Percentiles rank a stretch among this genome's conserved stretches.
Evolutionary conservation across 805 yeast genomes (phyloP).

Genomic region (Lipomyces orientalis): DNA sequence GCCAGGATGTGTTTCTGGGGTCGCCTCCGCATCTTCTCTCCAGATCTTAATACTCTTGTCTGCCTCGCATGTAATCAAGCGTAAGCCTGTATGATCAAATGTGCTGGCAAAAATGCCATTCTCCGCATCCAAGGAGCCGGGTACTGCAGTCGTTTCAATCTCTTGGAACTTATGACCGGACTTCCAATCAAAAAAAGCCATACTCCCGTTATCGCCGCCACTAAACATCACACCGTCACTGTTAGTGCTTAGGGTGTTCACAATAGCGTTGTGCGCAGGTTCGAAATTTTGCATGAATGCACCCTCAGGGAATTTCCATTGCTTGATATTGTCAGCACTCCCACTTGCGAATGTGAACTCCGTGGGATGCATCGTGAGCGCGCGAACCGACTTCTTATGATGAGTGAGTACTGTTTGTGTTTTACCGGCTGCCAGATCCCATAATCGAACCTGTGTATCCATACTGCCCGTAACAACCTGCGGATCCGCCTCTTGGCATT

Average conservation of each 20-base stretch:
- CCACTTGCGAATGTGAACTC: conserved; percentile 81
- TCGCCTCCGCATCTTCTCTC: conserved; percentile 56
- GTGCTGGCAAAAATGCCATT: conserved; percentile 69
- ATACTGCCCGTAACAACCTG: conserved; percentile 82
- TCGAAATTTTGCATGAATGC: conserved; percentile 64
- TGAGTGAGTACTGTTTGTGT: conserved; percentile 76
- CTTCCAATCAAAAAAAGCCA: conserved; percentile 79
- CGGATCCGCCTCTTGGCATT: conserved; percentile 75
- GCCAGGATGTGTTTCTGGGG: conserved; percentile 49
- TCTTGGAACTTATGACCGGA: conserved; percentile 68
- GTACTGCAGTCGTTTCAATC: conserved; percentile 58
- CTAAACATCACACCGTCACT: conserved; percentile 70
- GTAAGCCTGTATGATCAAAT: conserved; percentile 79
- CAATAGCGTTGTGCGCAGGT: conserved; percentile 56
- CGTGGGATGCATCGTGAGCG: conserved; percentile 67
- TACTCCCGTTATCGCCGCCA: conserved; percentile 83
- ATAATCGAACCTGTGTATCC: conserved; percentile 84
- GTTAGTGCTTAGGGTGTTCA: conserved; percentile 73
- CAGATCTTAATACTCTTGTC: conserved; percentile 85
- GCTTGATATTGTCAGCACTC: conserved; percentile 78
- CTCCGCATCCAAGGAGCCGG: conserved; percentile 74
- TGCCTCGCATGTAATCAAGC: conserved; percentile 86
- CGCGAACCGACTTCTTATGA: conserved; percentile 81
- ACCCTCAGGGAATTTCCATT: conserved; percentile 85
- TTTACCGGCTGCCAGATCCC: conserved; percentile 87